A percentile compares a stretch with the other conserved stretches of the same genome.
Conservation (phyloP, 768 basidiomycete genomes). For the Mycena metata region DNA sequence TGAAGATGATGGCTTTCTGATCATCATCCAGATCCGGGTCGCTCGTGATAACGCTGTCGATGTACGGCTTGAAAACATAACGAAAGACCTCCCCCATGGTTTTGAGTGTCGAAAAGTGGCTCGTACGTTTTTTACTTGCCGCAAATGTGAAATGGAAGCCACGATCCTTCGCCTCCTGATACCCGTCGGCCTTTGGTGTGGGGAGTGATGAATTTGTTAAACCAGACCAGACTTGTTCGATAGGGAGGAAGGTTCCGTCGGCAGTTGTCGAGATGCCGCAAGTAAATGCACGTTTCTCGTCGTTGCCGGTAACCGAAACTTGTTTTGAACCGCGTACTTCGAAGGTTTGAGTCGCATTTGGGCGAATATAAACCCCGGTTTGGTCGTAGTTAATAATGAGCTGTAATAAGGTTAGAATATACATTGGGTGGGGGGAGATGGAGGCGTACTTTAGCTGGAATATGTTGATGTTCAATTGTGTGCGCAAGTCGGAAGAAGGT, state of each 20-base stretch:
- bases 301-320: background rate
- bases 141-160: constrained; percentile 37
- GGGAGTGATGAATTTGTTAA: constrained; percentile 21
- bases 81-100: constrained; percentile 37
- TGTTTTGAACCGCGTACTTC: constrained; percentile 1
- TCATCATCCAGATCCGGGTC: background rate
- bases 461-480: constrained; percentile 12
- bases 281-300: constrained; percentile 5
- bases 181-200: background rate
- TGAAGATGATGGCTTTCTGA: background rate
- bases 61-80: constrained; percentile 27
- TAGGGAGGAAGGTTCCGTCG: constrained; percentile 8
- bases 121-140: constrained; percentile 28
- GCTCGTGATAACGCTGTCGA: background rate
- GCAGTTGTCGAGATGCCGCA: constrained; percentile 34
- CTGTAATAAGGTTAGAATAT: background rate
- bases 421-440: no score
- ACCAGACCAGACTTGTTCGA: constrained; percentile 15
- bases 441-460: constrained; percentile 8
- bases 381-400: constrained; percentile 13
- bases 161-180: constrained; percentile 7
- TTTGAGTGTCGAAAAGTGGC: constrained; percentile 37
- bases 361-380: background rate
- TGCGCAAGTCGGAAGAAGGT: constrained; percentile 12
- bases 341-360: background rate